phyloP scores from a whole-genome alignment of 2,329 filamentous ascomycete species.

The Cordyceps cateniannulata region DNA sequence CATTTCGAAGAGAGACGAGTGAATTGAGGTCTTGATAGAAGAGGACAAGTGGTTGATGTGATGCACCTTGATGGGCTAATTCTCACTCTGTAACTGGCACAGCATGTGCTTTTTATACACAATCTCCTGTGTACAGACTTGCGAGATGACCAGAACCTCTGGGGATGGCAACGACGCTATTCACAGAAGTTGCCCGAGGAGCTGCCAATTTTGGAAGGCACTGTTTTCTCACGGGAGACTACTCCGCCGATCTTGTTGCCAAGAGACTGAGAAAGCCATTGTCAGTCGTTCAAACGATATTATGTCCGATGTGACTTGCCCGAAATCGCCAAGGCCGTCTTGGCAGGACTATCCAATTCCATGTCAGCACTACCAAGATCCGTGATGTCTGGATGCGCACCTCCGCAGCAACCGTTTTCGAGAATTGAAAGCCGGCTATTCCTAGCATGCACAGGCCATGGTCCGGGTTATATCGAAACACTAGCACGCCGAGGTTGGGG shows the following conservation, averaged over 20 bases:
- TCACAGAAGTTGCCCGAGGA: background rate
- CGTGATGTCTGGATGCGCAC: background rate
- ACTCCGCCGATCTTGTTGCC: background rate
- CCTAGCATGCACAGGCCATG: background rate
- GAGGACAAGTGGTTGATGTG: background rate
- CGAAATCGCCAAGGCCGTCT: constrained; percentile 4
- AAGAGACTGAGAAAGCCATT: background rate
- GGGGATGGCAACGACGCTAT: background rate
- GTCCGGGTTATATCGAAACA: background rate
- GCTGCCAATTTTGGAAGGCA: background rate
- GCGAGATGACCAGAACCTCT: background rate
- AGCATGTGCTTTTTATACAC: background rate
- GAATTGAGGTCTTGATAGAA: background rate
- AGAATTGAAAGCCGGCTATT: background rate
- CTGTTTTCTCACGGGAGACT: background rate
- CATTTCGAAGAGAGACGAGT: constrained; percentile 24
- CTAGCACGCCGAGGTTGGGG: background rate
- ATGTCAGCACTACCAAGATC: background rate
- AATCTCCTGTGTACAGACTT: background rate
- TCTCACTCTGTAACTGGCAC: background rate
- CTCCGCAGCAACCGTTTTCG: background rate
- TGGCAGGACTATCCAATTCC: background rate
- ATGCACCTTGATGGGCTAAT: constrained; percentile 1
- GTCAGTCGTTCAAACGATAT: background rate
- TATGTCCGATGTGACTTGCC: constrained; percentile 4